Evolutionary conservation across 352 stramenopile species (phyloP).

Genomic region (Phytopythium oedochilum): DNA sequence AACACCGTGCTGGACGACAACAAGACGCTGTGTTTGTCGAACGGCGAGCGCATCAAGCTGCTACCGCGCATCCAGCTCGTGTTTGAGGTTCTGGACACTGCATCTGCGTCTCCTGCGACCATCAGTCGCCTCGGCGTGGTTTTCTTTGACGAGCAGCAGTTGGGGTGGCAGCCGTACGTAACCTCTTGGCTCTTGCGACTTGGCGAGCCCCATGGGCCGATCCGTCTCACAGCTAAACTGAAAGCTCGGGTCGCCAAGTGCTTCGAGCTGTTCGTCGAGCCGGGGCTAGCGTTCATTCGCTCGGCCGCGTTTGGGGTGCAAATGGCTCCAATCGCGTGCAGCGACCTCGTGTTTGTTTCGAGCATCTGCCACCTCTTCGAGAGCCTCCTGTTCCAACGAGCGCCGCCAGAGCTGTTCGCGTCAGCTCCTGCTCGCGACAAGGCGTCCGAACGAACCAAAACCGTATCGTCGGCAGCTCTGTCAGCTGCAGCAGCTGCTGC

Average conservation of each 20-base stretch:
- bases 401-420: constrained; percentile 30
- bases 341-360: constrained; percentile 44
- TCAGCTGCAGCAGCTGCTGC: constrained; percentile 13
- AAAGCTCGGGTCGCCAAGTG: constrained; percentile 40
- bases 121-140: constrained; percentile 90
- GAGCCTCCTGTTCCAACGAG: constrained; percentile 35
- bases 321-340: constrained; percentile 39
- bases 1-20: constrained; percentile 91
- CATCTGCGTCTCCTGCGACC: constrained; percentile 88
- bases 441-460: neutral
- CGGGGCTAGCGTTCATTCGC: constrained; percentile 43
- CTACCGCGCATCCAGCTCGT: constrained; percentile 86
- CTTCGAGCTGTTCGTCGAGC: constrained; percentile 62
- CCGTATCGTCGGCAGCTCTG: constrained; percentile 3
- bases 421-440: constrained; percentile 4
- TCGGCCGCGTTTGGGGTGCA: constrained; percentile 4
- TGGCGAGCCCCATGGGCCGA: constrained; percentile 10
- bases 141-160: constrained; percentile 72
- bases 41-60: constrained; percentile 86
- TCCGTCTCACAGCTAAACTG: constrained; percentile 25
- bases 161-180: constrained; percentile 65
- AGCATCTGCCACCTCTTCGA: constrained; percentile 61
- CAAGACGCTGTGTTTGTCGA: constrained; percentile 87
- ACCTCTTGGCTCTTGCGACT: constrained; percentile 56
- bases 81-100: constrained; percentile 91